phyloP scores from a whole-genome alignment of 2,329 filamentous ascomycete genomes.

The Aspergillus clavatus region DNA sequence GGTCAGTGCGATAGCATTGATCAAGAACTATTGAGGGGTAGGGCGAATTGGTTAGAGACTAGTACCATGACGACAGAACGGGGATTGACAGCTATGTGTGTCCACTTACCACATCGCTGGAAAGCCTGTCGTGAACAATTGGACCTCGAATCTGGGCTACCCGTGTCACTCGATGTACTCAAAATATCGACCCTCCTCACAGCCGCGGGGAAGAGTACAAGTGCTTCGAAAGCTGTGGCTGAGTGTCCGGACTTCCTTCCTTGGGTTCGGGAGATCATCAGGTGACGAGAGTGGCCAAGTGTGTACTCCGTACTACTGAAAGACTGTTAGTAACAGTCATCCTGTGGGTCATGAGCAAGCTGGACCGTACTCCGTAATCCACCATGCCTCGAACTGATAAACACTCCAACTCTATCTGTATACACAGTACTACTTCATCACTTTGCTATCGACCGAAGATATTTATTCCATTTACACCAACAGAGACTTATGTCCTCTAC shows the following conservation, averaged over 20 bases:
- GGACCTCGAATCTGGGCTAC: too few relatives aligned
- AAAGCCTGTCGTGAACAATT: neutral
- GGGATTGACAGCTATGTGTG: neutral
- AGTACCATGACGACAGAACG: neutral
- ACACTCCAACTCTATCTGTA: too few relatives aligned
- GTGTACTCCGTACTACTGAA: neutral
- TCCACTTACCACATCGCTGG: neutral
- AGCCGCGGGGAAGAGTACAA: neutral
- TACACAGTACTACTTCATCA: too few relatives aligned
- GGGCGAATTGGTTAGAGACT: neutral
- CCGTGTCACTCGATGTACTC: neutral
- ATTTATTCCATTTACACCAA: too few relatives aligned
- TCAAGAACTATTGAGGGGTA: neutral
- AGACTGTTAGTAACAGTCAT: neutral
- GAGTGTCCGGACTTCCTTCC: neutral
- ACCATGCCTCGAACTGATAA: too few relatives aligned
- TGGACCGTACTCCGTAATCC: too few relatives aligned
- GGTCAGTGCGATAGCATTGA: conserved; percentile 3
- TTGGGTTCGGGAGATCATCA: conserved; percentile 8
- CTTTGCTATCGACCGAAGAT: too few relatives aligned
- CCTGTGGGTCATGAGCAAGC: conserved; percentile 14
- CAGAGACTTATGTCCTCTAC: too few relatives aligned
- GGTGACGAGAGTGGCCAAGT: conserved; percentile 12
- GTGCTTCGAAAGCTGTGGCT: neutral
- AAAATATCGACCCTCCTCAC: neutral